Evolutionary conservation across 805 yeast genomes (phyloP), one percentile per base, ranked within the genome.

Genomic region (Pichia rugopelliculosa): DNA sequence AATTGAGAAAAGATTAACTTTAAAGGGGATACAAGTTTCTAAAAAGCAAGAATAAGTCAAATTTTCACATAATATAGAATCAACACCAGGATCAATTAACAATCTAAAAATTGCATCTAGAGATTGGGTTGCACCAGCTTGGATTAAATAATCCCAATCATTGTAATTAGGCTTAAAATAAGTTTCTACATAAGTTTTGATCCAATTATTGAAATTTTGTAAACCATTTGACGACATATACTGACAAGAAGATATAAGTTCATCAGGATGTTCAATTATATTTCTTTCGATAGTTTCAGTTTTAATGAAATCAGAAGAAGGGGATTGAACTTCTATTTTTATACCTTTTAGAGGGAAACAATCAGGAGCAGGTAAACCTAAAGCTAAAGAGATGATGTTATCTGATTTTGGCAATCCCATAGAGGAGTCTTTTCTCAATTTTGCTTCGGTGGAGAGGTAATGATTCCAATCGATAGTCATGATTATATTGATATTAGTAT

Each of bases 111-210:
- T 73, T 3, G 93, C 76, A 58, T 90, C 96, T 83, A 95, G 82
- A 6, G 87, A 77, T 65, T 86, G 87, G n/a, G 97, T 90, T 70
- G 87, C 87, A 54, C 98, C 98, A 12, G 82, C 76, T 44, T 87
- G 77, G 54, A 82, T 66, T 34, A 88, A 66, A 30, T 79, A 65
- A 54, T 76, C 82, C 96, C 96, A 90, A 62, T 84, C 73, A 13
- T 59, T 56, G 51, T 75, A 77, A 4, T 65, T 65, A n/a, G 73
- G 72, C 21, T 61, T 58, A 59, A 76, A 81, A 47, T 70, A 67
- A 50, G 59, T 45, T 15, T 49, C 52, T 21, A 77, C 70, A 59
- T 77, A 79, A 23, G 68, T 66, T 49, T 58, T 66, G 48, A 72
- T 51, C 62, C 72, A 77, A 3, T 59, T 47, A 41, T 70, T 59